Conservation (phyloP, 768 basidiomycete genomes). For the Suillus fuscotomentosus region DNA sequence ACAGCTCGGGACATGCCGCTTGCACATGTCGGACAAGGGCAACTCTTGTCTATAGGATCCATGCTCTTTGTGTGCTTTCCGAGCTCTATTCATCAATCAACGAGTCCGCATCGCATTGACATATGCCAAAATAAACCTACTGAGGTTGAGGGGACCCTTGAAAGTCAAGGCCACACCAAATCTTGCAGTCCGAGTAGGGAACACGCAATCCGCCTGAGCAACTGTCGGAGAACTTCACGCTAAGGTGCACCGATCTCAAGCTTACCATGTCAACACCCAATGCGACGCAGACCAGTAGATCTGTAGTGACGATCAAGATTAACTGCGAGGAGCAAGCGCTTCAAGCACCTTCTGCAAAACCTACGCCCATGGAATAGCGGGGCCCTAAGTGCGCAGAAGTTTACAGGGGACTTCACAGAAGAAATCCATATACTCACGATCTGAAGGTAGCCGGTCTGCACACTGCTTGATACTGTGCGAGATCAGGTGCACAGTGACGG, state of each 20-base stretch:
- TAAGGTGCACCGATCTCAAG: slow-evolving; percentile 1
- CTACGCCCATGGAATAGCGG: slow-evolving; percentile 90
- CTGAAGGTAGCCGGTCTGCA: slow-evolving; percentile 71
- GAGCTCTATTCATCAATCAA: slow-evolving; percentile 34
- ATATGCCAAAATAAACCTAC: slow-evolving; percentile 33
- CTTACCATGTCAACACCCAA: slow-evolving; percentile 90
- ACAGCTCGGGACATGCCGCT: slow-evolving; percentile 67
- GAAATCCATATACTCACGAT: slow-evolving; percentile 48
- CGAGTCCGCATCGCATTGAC: slow-evolving; percentile 2
- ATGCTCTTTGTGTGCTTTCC: slow-evolving; percentile 71
- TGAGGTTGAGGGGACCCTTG: slow-evolving; percentile 78
- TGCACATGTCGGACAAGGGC: slow-evolving; percentile 85
- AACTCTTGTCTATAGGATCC: slow-evolving; percentile 66
- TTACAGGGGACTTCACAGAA: neutral
- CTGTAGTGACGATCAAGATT: slow-evolving; percentile 33
- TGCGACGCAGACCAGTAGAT: slow-evolving; percentile 87
- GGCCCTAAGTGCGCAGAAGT: slow-evolving; percentile 51
- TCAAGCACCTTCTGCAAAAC: slow-evolving; percentile 80
- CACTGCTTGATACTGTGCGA: slow-evolving; percentile 73
- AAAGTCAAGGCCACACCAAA: slow-evolving; percentile 89
- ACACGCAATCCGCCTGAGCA: slow-evolving; percentile 84
- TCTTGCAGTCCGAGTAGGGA: slow-evolving; percentile 88
- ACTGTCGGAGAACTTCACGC: slow-evolving; percentile 1
- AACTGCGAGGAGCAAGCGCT: neutral
- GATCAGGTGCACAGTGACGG: slow-evolving; percentile 11